Evolutionary conservation across 1,284 basidiomycete species (phyloP).

Genomic region (Apiotrichum gracile): DNA sequence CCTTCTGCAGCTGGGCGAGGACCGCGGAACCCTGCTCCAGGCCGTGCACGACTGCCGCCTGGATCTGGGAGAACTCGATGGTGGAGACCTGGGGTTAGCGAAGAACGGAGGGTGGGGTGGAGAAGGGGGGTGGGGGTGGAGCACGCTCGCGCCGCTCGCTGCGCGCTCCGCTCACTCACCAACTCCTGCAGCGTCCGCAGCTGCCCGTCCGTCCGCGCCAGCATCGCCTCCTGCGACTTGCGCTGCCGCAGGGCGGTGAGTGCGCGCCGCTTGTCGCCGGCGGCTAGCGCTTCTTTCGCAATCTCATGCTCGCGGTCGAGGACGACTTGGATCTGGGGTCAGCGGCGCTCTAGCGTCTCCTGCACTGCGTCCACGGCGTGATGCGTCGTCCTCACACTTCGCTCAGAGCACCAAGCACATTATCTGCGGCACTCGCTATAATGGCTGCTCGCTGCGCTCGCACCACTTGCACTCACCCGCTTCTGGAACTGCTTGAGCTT

Average conservation of each 20-base stretch:
- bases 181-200: conserved; percentile 84
- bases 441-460: no score
- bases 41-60: conserved; percentile 87
- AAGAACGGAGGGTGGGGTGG: no score
- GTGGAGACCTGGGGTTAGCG: conserved; percentile 65
- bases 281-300: conserved; percentile 71
- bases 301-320: conserved; percentile 84
- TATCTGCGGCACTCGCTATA: no score
- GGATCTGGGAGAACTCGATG: conserved; percentile 93
- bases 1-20: conserved; percentile 85
- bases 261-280: conserved; percentile 74
- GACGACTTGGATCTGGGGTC: conserved; percentile 70
- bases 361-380: no score
- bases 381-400: no score
- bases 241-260: conserved; percentile 75
- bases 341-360: neutral
- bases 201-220: conserved; percentile 83
- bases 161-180: conserved; percentile 51
- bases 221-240: conserved; percentile 87
- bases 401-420: no score
- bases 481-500: conserved; percentile 93
- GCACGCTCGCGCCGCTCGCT: neutral
- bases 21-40: conserved; percentile 89
- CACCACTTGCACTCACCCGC: conserved; percentile 57
- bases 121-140: no score